These are phyloP conservation scores for Durotheca rogersii DNA, from an alignment of 495 filamentous ascomycete species.

Conservation along the genomic window DNA sequence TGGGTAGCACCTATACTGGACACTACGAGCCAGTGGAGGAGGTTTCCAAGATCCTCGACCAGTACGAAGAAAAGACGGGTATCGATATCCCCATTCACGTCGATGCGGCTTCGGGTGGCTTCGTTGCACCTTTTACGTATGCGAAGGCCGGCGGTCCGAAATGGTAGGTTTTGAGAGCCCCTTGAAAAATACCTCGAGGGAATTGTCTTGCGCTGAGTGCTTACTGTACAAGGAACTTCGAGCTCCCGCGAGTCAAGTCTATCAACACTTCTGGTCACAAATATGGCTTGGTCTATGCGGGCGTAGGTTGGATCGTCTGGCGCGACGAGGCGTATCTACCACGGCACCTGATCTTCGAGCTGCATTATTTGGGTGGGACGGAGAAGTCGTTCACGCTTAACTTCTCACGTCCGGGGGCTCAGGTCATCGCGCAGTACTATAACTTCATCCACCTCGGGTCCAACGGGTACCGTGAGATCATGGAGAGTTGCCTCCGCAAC, in stretches of 20 bases:
- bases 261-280: constrained; percentile 78
- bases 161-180: constrained; percentile 45
- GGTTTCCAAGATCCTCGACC: constrained; percentile 64
- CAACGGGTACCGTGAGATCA: constrained; percentile 62
- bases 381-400: constrained; percentile 75
- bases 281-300: constrained; percentile 70
- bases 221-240: constrained; percentile 57
- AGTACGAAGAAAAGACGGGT: constrained; percentile 63
- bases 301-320: constrained; percentile 77
- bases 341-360: constrained; percentile 70
- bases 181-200: not conserved
- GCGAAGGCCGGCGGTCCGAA: constrained; percentile 59
- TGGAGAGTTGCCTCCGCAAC: constrained; percentile 71
- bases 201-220: not conserved
- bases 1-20: constrained; percentile 74
- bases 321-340: constrained; percentile 66
- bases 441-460: constrained; percentile 75
- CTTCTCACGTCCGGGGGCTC: constrained; percentile 71
- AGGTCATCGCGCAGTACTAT: constrained; percentile 74
- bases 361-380: constrained; percentile 74
- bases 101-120: constrained; percentile 70
- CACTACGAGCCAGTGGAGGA: constrained; percentile 76
- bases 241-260: constrained; percentile 68
- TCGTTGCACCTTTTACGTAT: constrained; percentile 71
- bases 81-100: constrained; percentile 73